A percentile compares a stretch with the other conserved stretches of the same genome.
Evolutionary conservation across 2,329 filamentous ascomycete genomes (phyloP).

Genomic region (Nakataea oryzae): DNA sequence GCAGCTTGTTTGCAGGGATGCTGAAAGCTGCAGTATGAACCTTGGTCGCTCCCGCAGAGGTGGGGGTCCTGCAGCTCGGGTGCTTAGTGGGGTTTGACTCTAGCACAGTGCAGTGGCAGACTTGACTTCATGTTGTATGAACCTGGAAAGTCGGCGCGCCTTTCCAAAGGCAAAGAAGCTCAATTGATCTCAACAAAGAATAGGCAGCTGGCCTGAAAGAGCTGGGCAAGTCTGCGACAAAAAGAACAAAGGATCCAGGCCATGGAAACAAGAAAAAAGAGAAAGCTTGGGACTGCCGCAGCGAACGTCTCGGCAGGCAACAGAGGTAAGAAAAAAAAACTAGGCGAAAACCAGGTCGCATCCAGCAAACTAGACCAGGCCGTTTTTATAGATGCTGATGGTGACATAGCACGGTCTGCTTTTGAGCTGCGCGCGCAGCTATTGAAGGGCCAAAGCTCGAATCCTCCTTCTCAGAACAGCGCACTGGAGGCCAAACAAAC

Average conservation of each 20-base stretch:
- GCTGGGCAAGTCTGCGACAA: background rate
- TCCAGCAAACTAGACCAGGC: no score
- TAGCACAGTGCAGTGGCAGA: background rate
- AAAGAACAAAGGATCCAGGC: background rate
- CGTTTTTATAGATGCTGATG: background rate
- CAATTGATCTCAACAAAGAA: background rate
- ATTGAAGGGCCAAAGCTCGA: slow-evolving; percentile 10
- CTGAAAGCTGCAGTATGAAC: background rate
- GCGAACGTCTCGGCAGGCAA: slow-evolving; percentile 10
- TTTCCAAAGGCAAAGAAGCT: no score
- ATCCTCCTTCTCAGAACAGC: slow-evolving; percentile 8
- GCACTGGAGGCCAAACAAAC: background rate
- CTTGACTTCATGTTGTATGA: background rate
- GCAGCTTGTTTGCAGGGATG: background rate
- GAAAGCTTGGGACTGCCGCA: slow-evolving; percentile 26
- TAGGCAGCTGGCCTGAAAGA: background rate
- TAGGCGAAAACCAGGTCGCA: background rate
- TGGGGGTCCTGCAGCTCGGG: background rate
- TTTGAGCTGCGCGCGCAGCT: slow-evolving; percentile 31
- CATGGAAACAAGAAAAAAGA: slow-evolving; percentile 18
- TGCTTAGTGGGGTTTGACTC: background rate
- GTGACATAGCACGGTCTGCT: slow-evolving; percentile 19
- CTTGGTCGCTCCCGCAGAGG: no score
- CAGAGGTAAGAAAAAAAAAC: slow-evolving; percentile 19
- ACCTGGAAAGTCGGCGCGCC: no score